Evolutionary conservation across 805 yeast genomes (phyloP).

Genomic region (Zygotorulaspora sp.): DNA sequence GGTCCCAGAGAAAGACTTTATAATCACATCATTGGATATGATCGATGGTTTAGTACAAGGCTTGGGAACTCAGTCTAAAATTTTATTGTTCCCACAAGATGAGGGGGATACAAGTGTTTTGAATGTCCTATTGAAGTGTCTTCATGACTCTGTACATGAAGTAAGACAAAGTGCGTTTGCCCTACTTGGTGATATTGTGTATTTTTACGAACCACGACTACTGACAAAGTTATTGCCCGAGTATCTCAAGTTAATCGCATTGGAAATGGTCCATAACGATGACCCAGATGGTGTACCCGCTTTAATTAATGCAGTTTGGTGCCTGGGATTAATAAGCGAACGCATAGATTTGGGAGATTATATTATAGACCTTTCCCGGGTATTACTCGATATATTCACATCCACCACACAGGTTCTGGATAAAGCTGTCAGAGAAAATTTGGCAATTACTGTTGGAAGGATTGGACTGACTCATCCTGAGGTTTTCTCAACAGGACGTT

Average conservation of each 20-base stretch:
- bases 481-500: slow-evolving; percentile 46
- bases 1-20: slow-evolving; percentile 85
- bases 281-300: slow-evolving; percentile 34
- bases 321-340: slow-evolving; percentile 80
- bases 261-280: slow-evolving; percentile 51
- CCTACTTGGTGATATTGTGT: slow-evolving; percentile 79
- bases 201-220: slow-evolving; percentile 44
- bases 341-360: slow-evolving; percentile 37
- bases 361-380: slow-evolving; percentile 29
- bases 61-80: slow-evolving; percentile 57
- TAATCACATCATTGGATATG: slow-evolving; percentile 83
- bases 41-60: slow-evolving; percentile 94
- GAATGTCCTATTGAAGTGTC: slow-evolving; percentile 60
- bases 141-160: slow-evolving; percentile 73
- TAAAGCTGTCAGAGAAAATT: slow-evolving; percentile 69
- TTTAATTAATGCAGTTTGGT: slow-evolving; percentile 78
- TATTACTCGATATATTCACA: slow-evolving; percentile 29
- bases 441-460: slow-evolving; percentile 86
- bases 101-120: slow-evolving; percentile 42
- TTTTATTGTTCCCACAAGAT: slow-evolving; percentile 34
- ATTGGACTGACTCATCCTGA: slow-evolving; percentile 64
- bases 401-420: slow-evolving; percentile 26
- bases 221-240: slow-evolving; percentile 37
- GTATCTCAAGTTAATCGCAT: slow-evolving; percentile 60
- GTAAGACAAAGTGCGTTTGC: slow-evolving; percentile 95